Conservation (phyloP, 2,329 filamentous ascomycete genomes). For the Colletotrichum cereale region DNA sequence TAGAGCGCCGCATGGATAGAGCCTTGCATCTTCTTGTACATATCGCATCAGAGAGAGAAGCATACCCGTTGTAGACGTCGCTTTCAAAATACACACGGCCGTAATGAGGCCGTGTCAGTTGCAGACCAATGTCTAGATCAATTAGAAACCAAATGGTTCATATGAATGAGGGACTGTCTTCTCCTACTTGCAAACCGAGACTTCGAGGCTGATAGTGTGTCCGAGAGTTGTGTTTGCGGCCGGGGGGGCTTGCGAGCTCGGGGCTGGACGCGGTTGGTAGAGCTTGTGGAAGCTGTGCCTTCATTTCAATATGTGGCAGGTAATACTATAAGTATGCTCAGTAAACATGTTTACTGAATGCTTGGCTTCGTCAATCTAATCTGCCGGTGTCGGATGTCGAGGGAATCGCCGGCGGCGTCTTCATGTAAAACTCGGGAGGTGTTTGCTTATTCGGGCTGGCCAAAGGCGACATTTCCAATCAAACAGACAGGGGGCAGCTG, state of each 20-base stretch:
- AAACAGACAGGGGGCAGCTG: background rate
- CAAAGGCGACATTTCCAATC: background rate
- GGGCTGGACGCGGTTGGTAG: background rate
- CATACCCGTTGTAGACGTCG: background rate
- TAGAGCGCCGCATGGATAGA: background rate
- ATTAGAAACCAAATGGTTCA: background rate
- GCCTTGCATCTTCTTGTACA: slow-evolving; percentile 12
- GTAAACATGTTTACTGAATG: background rate
- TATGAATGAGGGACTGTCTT: background rate
- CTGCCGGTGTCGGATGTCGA: too few species aligned
- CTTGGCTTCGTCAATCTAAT: background rate
- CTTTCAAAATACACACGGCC: background rate
- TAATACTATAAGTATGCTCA: background rate
- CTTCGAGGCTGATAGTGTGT: too few species aligned
- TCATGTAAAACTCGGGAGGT: background rate
- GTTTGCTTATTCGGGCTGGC: background rate
- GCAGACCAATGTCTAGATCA: background rate
- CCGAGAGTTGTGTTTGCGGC: too few species aligned
- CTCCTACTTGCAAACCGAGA: background rate
- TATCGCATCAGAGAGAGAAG: background rate
- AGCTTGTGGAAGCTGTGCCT: background rate
- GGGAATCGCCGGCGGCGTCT: background rate
- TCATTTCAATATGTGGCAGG: background rate
- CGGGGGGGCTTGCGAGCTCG: background rate
- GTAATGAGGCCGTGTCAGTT: background rate